These are phyloP conservation scores for Wickerhamomyces tratensis DNA, from an alignment of 805 yeast genomes.

Conservation along the genomic window DNA sequence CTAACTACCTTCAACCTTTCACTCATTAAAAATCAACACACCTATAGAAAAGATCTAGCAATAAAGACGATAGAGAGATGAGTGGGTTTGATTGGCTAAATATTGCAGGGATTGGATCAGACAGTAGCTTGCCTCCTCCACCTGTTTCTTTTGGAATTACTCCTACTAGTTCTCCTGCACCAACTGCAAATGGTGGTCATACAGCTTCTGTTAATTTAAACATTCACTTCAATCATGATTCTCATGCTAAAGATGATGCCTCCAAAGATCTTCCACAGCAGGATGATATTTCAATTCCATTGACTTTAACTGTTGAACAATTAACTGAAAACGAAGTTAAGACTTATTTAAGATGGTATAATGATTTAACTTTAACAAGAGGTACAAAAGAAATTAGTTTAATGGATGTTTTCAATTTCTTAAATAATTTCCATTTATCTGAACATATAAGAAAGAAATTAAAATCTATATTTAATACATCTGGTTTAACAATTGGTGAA, in stretches of 20 bases:
- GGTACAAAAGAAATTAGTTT: conserved; percentile 57
- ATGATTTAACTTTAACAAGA: conserved; percentile 67
- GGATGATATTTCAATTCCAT: conserved; percentile 30
- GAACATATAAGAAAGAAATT: conserved; percentile 41
- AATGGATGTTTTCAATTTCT: conserved; percentile 69
- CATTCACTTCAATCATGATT: too few species aligned
- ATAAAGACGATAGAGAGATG: neutral
- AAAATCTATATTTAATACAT: conserved; percentile 37
- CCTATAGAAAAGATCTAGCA: too few species aligned
- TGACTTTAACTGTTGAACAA: conserved; percentile 57
- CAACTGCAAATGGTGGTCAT: conserved; percentile 8
- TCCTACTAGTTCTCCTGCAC: conserved; percentile 14
- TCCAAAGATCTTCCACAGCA: conserved; percentile 19
- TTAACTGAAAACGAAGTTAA: conserved; percentile 70
- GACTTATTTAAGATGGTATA: conserved; percentile 90
- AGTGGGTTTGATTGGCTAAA: conserved; percentile 46
- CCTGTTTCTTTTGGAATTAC: conserved; percentile 39
- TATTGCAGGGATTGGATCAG: conserved; percentile 26
- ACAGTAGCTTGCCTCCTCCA: conserved; percentile 32
- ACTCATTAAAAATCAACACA: too few species aligned
- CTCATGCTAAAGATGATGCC: too few species aligned
- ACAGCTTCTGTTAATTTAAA: too few species aligned
- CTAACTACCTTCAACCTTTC: too few species aligned
- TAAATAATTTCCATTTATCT: conserved; percentile 65
- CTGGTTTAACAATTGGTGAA: conserved; percentile 74